phyloP scores from a whole-genome alignment of 1,284 basidiomycete genomes.

The Rhodotorula sp. region DNA sequence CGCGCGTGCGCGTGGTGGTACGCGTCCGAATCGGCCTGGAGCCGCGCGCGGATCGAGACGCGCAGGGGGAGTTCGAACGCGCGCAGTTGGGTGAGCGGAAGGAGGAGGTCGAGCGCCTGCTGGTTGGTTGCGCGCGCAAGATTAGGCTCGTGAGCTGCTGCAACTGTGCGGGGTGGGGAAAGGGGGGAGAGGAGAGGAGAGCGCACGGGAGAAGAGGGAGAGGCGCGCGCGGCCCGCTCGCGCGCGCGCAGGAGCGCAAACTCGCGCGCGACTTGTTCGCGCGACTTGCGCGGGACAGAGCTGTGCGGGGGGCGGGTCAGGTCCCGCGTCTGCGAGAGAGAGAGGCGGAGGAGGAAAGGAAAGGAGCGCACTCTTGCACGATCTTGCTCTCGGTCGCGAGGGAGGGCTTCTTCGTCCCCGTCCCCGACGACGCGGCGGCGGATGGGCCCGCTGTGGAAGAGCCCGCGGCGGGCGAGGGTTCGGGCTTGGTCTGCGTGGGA shows the following conservation, averaged over 20 bases:
- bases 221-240: not conserved
- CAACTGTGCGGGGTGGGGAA: too few relatives aligned
- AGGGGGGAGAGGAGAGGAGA: not conserved
- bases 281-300: not conserved
- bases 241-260: not conserved
- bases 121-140: too few relatives aligned
- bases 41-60: not conserved
- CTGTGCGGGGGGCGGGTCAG: not conserved
- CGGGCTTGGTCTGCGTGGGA: not conserved
- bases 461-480: too few relatives aligned
- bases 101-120: not conserved
- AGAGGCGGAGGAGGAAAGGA: not conserved
- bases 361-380: not conserved
- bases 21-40: not conserved
- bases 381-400: not conserved
- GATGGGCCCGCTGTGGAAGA: too few relatives aligned
- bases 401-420: not conserved
- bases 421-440: not conserved
- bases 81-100: slow-evolving; percentile 2
- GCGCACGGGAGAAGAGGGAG: not conserved
- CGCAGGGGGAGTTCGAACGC: slow-evolving; percentile 5
- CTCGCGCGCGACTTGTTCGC: not conserved
- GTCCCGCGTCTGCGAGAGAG: not conserved
- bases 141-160: too few relatives aligned
- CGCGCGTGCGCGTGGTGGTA: not conserved